These are phyloP conservation scores for Vanilla planifolia DNA, from an alignment of 106 monocot genomes.

Conservation along the genomic window DNA sequence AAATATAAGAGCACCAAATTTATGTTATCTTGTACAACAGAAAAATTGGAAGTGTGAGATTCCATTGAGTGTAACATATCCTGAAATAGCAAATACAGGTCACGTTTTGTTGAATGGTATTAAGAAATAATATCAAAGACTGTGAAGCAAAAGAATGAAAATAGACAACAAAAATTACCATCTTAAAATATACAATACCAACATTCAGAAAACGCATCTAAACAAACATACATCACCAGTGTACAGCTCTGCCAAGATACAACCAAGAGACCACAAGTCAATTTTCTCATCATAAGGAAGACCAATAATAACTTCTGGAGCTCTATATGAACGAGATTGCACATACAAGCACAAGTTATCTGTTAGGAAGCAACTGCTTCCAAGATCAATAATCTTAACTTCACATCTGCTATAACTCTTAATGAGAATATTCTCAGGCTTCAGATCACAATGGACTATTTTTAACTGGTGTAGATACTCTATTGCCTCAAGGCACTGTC, in stretches of 20 bases:
- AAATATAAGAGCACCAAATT: too few species aligned
- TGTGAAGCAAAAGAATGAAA: not conserved
- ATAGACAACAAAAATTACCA: not conserved
- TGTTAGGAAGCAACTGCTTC: constrained; percentile 91
- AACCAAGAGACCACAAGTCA: constrained; percentile 96
- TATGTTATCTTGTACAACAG: too few species aligned
- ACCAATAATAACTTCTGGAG: constrained; percentile 93
- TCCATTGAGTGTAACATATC: constrained; percentile 5
- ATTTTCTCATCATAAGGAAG: constrained; percentile 79
- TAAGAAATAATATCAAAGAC: not conserved
- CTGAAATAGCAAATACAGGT: not conserved
- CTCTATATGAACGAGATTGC: constrained; percentile 93
- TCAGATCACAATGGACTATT: constrained; percentile 91
- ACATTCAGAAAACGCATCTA: not conserved
- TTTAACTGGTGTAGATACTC: constrained; percentile 70
- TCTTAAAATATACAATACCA: not conserved
- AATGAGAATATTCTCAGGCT: constrained; percentile 93
- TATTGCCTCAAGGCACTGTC: constrained; percentile 84
- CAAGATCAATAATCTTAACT: constrained; percentile 93
- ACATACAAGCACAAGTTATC: constrained; percentile 77
- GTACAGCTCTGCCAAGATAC: constrained; percentile 87
- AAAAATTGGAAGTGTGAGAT: too few species aligned
- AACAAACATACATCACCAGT: constrained; percentile 71
- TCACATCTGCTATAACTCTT: constrained; percentile 95
- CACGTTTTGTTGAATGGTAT: constrained; percentile 1